Conservation (phyloP, 768 basidiomycete species). For the Porphyrellus cyaneotinctus region DNA sequence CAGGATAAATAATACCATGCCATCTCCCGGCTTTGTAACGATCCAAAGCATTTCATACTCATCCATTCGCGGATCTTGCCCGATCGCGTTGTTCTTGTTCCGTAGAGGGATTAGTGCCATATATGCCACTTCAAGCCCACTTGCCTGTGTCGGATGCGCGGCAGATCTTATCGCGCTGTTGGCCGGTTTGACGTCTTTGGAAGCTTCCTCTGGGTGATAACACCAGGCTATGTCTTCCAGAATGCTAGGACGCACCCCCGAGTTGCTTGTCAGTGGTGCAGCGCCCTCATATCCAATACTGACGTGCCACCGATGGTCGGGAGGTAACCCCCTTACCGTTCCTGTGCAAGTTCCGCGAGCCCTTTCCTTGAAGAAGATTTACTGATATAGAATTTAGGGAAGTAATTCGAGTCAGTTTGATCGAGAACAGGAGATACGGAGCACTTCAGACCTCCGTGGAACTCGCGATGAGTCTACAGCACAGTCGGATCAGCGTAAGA, state of each 20-base stretch:
- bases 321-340: background rate
- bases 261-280: background rate
- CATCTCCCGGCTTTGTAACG: too few relatives aligned
- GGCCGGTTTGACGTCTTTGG: background rate
- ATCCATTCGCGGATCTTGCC: too few relatives aligned
- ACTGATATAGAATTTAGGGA: background rate
- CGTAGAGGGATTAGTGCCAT: background rate
- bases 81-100: background rate
- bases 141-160: too few relatives aligned
- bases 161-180: background rate
- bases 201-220: background rate
- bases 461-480: background rate
- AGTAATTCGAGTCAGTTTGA: background rate
- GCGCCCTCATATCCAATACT: background rate
- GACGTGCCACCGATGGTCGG: background rate
- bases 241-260: background rate
- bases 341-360: background rate
- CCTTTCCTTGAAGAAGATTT: background rate
- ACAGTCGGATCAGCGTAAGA: background rate
- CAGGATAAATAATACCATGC: too few relatives aligned
- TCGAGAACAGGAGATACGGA: background rate
- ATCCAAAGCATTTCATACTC: too few relatives aligned
- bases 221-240: background rate
- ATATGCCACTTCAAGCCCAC: background rate
- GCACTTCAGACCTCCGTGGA: background rate